Percentiles rank a stretch among this genome's conserved stretches.
Conservation (phyloP, 2,329 filamentous ascomycete genomes). For the Arthrobotrys sinensis region DNA sequence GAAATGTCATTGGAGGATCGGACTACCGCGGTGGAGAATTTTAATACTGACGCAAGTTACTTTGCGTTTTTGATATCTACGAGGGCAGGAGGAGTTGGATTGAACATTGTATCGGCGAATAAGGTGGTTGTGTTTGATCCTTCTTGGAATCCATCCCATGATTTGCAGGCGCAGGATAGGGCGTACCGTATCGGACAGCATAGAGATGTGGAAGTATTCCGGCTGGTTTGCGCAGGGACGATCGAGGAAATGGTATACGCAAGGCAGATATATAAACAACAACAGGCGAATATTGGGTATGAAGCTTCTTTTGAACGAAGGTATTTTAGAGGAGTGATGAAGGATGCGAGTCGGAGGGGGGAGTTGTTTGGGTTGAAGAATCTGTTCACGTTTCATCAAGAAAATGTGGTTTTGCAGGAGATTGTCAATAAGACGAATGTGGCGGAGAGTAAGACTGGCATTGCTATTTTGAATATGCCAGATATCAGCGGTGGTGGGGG, state of each 20-base stretch:
- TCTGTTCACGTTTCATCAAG: constrained; percentile 84
- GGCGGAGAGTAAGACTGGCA: constrained; percentile 89
- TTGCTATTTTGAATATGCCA: constrained; percentile 75
- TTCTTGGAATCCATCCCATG: constrained; percentile 96
- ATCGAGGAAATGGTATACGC: constrained; percentile 98
- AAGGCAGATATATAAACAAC: constrained; percentile 97
- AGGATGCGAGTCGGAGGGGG: constrained; percentile 84
- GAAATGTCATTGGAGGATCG: constrained; percentile 86
- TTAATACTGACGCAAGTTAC: constrained; percentile 87
- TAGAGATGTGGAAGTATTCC: constrained; percentile 94
- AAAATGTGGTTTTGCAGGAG: constrained; percentile 86
- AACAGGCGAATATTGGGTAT: constrained; percentile 98
- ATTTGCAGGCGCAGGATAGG: constrained; percentile 94
- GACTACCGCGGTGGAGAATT: constrained; percentile 83
- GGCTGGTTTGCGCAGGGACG: constrained; percentile 89
- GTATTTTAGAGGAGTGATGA: constrained; percentile 95
- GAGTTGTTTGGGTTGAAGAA: constrained; percentile 95
- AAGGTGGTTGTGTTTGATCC: constrained; percentile 98
- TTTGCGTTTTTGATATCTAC: constrained; percentile 98
- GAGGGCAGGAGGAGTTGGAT: constrained; percentile 89
- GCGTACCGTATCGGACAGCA: constrained; percentile 96
- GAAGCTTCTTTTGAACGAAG: constrained; percentile 90
- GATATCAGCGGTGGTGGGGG: constrained; percentile 75
- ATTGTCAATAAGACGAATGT: constrained; percentile 99
- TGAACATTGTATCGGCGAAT: constrained; percentile 98